Percentiles rank a stretch among this genome's conserved stretches.
Conservation (phyloP, 257 asterid species). For the Forsythia viridissima region DNA sequence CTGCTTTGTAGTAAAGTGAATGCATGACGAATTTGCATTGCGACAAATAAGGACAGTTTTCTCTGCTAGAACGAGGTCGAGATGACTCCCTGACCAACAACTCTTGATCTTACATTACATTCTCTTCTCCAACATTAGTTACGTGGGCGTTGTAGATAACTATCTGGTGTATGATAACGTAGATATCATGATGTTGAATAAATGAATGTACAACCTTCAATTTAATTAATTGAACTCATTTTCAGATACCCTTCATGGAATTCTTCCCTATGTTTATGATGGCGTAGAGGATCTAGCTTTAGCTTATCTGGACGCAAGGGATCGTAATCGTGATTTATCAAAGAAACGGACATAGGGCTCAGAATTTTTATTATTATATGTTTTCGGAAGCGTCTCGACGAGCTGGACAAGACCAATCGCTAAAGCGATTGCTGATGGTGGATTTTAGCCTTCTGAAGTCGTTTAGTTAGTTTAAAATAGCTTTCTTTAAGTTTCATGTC, state of each 20-base stretch:
- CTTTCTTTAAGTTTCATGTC: too few species aligned
- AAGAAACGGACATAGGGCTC: too few species aligned
- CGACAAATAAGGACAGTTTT: neutral
- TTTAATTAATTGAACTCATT: neutral
- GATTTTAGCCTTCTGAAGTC: too few species aligned
- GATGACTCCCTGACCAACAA: neutral
- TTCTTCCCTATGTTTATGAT: neutral
- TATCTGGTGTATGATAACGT: neutral
- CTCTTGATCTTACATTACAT: neutral
- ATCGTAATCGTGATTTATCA: too few species aligned
- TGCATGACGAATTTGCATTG: constrained; percentile 17
- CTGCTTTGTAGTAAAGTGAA: constrained; percentile 21
- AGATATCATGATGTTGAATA: neutral
- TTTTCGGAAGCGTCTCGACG: too few species aligned
- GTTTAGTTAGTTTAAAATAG: too few species aligned
- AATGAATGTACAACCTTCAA: neutral
- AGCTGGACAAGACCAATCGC: too few species aligned
- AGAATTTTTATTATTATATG: too few species aligned
- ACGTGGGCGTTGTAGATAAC: neutral
- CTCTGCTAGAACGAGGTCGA: neutral
- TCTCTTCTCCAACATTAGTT: neutral
- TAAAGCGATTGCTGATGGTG: too few species aligned
- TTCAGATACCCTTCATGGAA: neutral
- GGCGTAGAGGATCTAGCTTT: too few species aligned
- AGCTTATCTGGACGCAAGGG: too few species aligned